These are phyloP conservation scores for Lathyrus tuberosus DNA, from an alignment of 306 rosid genomes.

Conservation along the genomic window DNA sequence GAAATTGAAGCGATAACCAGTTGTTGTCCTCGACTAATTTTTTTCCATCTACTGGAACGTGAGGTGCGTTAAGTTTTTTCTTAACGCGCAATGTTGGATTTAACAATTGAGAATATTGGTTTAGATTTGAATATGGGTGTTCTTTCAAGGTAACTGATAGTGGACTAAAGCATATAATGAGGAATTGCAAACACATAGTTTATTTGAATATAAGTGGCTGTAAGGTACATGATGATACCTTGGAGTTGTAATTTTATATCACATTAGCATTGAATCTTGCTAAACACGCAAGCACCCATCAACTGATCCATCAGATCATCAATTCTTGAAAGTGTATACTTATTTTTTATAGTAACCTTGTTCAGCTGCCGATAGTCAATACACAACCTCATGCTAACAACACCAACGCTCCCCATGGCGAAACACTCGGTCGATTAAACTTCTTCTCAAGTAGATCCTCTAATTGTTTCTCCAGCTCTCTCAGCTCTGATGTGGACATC, in stretches of 20 bases:
- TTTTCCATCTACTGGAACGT: slow-evolving; percentile 89
- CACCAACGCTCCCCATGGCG: too few relatives aligned
- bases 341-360: too few relatives aligned
- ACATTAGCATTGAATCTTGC: neutral
- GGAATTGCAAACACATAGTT: slow-evolving; percentile 61
- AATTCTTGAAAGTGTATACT: too few relatives aligned
- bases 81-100: slow-evolving; percentile 15
- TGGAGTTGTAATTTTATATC: slow-evolving; percentile 14
- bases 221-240: slow-evolving; percentile 62
- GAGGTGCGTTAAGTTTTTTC: slow-evolving; percentile 52
- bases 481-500: too few relatives aligned
- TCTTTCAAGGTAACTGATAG: slow-evolving; percentile 67
- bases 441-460: too few relatives aligned
- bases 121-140: slow-evolving; percentile 30
- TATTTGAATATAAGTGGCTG: slow-evolving; percentile 88
- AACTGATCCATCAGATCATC: too few relatives aligned
- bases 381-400: too few relatives aligned
- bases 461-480: too few relatives aligned
- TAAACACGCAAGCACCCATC: too few relatives aligned
- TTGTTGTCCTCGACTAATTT: slow-evolving; percentile 63
- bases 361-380: too few relatives aligned
- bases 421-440: too few relatives aligned
- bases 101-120: slow-evolving; percentile 17
- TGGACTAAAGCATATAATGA: slow-evolving; percentile 54
- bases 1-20: slow-evolving; percentile 74